Evolutionary conservation across 345 rosid species (phyloP).

Genomic region (Microcos paniculata): DNA sequence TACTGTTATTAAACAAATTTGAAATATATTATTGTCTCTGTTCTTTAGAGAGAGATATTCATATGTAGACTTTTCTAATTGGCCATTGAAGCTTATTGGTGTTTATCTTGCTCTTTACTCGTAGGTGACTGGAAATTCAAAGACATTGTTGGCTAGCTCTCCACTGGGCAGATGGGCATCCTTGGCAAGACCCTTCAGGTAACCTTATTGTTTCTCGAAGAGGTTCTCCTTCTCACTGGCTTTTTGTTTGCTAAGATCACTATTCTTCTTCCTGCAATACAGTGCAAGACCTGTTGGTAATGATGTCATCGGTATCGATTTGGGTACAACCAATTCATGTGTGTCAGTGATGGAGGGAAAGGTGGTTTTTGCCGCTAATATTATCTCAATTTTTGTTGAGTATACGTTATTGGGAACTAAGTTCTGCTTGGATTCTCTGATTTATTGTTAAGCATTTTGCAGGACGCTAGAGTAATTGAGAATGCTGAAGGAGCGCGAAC

Average conservation of each 20-base stretch:
- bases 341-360: slow-evolving; percentile 55
- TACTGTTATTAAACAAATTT: neutral
- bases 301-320: slow-evolving; percentile 49
- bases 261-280: neutral
- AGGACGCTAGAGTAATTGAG: slow-evolving; percentile 42
- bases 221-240: neutral
- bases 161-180: slow-evolving; percentile 27
- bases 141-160: slow-evolving; percentile 40
- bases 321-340: slow-evolving; percentile 57
- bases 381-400: neutral
- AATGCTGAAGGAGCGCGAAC: slow-evolving; percentile 42
- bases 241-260: neutral
- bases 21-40: neutral
- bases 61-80: neutral
- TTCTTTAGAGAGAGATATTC: neutral
- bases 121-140: slow-evolving; percentile 50
- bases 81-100: neutral
- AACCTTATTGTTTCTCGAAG: neutral
- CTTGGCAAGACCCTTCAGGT: slow-evolving; percentile 65
- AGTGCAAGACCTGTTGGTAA: slow-evolving; percentile 42
- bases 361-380: no score
- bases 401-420: neutral
- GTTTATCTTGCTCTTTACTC: neutral
- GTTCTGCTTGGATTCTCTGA: neutral
- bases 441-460: neutral